Percentiles rank a stretch among this genome's conserved stretches.
Conservation (phyloP, 768 basidiomycete species). For the Amanita inopinata region DNA sequence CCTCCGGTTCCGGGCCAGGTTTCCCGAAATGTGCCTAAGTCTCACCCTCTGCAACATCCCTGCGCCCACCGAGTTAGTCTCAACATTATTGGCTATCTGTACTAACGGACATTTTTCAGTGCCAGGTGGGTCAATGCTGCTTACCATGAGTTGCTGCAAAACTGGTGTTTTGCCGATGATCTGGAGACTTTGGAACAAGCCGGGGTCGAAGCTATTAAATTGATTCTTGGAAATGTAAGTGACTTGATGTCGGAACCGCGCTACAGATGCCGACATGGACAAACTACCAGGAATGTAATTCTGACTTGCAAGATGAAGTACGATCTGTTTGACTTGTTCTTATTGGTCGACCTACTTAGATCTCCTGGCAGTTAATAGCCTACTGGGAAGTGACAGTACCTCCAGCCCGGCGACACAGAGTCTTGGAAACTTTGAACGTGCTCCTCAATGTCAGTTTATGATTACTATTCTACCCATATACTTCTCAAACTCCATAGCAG, state of each 20-base stretch:
- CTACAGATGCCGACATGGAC: neutral
- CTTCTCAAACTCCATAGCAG: conserved; percentile 24
- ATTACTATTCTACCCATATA: neutral
- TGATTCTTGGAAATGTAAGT: conserved; percentile 49
- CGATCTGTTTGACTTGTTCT: conserved; percentile 16
- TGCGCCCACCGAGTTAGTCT: conserved; percentile 52
- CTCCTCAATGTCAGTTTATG: conserved; percentile 45
- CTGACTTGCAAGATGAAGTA: conserved; percentile 59
- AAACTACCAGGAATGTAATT: conserved; percentile 34
- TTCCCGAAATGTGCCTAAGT: conserved; percentile 63
- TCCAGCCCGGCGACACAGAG: conserved; percentile 41
- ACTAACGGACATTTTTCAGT: conserved; percentile 23
- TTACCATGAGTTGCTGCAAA: conserved; percentile 52
- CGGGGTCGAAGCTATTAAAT: conserved; percentile 45
- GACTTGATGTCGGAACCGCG: neutral
- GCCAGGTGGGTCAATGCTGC: conserved; percentile 48
- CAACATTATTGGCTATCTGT: conserved; percentile 4
- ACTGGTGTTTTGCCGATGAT: conserved; percentile 59
- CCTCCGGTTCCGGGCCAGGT: conserved; percentile 29
- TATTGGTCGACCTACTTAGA: conserved; percentile 3
- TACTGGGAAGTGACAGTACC: conserved; percentile 53
- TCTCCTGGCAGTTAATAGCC: conserved; percentile 42
- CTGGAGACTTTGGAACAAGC: conserved; percentile 59
- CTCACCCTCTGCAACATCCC: conserved; percentile 62
- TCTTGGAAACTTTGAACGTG: conserved; percentile 44